Base-by-base conservation (phyloP, 768 basidiomycete species). In the Suillus subluteus region DNA sequence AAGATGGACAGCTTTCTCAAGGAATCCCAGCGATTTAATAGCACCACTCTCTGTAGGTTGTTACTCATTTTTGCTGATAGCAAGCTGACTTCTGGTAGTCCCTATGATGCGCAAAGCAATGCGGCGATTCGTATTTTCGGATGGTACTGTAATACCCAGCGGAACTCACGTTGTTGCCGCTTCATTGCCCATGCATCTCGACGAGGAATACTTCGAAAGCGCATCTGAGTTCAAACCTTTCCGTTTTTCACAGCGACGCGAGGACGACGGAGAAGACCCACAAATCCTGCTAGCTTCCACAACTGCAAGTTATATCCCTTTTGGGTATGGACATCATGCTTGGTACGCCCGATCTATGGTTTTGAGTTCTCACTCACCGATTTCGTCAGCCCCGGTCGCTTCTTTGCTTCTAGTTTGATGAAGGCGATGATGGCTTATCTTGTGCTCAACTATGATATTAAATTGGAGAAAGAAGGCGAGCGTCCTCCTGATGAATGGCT, bases 1-100 rank as follows among this genome's bases (percentile, higher is more conserved):
- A 78, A 79, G 69, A 70, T 82, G 64, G 82, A 83, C 63, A 84
- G 82, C 62, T 83, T 84, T 69, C 62, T 84, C 62, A 79, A 78
- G 62, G 83, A 83, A 67, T 78, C 79, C 3, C 76, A 79, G 67
- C 76, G 82, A 38, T 37, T 77, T 15, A 78, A 75, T 7, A 77
- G 78, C 12, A 73, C 79, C 26, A 77, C 70, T 46, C 71, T 75
- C 41, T 70, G 80, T 80, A 65, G 7, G 79, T 71, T 61, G 26
- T 40, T 67, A 32, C 62, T 48, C 21, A 40, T 30, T 13, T 41
- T n/a, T 35, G 52, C 18, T 32, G 23, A 37, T 50, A 32, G 41
- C 3, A 21, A 65, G 37, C 40, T 74, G 59, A 74, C 43, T 30
- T 48, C 59, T 58, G 15, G 54, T 65, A 78, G 76, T 78, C 18